Evolutionary conservation across 257 asterid genomes (phyloP).

Genomic region (Mitragyna speciosa): DNA sequence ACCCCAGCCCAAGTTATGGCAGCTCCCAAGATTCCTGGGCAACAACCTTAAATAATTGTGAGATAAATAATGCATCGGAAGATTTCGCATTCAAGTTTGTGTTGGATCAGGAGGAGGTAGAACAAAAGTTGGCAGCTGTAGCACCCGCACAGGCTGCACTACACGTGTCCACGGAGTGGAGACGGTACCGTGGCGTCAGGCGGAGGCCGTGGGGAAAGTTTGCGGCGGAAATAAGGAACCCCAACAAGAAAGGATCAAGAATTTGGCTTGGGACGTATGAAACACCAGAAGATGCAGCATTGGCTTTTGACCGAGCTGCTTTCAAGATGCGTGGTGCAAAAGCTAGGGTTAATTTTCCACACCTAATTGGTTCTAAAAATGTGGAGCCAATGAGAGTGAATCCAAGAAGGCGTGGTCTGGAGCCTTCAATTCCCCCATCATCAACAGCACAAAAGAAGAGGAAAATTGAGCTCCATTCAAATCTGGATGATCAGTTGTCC

Average conservation of each 20-base stretch:
- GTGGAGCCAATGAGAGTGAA: neutral
- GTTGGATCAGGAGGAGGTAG: neutral
- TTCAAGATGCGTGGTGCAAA: constrained; percentile 18
- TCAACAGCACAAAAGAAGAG: neutral
- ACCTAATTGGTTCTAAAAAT: neutral
- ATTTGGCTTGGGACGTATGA: constrained; percentile 25
- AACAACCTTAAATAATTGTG: neutral
- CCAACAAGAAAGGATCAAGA: constrained; percentile 17
- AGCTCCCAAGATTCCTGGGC: constrained; percentile 12
- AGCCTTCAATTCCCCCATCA: neutral
- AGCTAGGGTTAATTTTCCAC: constrained; percentile 13
- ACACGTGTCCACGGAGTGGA: constrained; percentile 1
- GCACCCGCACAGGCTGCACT: neutral
- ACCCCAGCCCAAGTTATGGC: constrained; percentile 9
- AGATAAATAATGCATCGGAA: neutral
- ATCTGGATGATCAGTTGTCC: neutral
- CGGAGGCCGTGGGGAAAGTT: constrained; percentile 30
- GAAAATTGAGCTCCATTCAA: neutral
- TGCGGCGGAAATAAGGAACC: constrained; percentile 27
- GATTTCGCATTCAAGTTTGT: neutral
- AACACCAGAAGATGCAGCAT: constrained; percentile 24
- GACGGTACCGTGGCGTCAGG: constrained; percentile 19
- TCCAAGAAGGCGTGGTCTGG: neutral
- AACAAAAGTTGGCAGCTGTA: neutral
- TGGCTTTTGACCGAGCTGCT: constrained; percentile 26